Percentiles rank a stretch among this genome's conserved stretches.
Evolutionary conservation across 2,329 filamentous ascomycete genomes (phyloP).

Genomic region (Pseudogymnoascus sp.): DNA sequence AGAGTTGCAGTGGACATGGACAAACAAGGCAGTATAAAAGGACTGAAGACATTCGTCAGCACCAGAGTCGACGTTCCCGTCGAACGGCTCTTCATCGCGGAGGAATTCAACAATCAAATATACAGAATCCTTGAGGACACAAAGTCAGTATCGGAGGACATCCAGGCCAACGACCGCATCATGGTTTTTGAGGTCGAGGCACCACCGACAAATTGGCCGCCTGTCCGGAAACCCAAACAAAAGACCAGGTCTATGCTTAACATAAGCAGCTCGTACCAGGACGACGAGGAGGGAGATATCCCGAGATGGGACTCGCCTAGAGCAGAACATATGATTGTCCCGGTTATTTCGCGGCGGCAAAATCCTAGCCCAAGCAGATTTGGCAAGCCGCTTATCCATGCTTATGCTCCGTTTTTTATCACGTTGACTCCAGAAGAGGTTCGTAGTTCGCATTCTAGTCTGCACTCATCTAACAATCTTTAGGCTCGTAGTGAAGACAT

Average conservation of each 20-base stretch:
- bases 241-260: slow-evolving; percentile 41
- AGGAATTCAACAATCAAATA: slow-evolving; percentile 76
- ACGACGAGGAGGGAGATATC: slow-evolving; percentile 37
- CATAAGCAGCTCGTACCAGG: slow-evolving; percentile 35
- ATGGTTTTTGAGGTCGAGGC: slow-evolving; percentile 71
- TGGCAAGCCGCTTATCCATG: slow-evolving; percentile 28
- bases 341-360: slow-evolving; percentile 55
- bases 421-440: slow-evolving; percentile 67
- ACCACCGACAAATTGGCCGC: slow-evolving; percentile 68
- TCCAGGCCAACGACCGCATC: slow-evolving; percentile 53
- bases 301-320: slow-evolving; percentile 49
- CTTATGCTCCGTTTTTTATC: slow-evolving; percentile 55
- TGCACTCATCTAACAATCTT: slow-evolving; percentile 29
- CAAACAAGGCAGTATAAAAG: slow-evolving; percentile 61
- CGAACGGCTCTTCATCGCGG: slow-evolving; percentile 65
- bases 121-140: slow-evolving; percentile 77
- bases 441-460: slow-evolving; percentile 17
- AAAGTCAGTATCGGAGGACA: slow-evolving; percentile 61
- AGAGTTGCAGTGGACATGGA: slow-evolving; percentile 71
- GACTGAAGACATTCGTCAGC: slow-evolving; percentile 63
- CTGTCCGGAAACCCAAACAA: slow-evolving; percentile 37
- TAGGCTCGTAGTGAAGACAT: slow-evolving; percentile 51
- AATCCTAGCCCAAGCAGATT: slow-evolving; percentile 25
- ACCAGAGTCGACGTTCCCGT: slow-evolving; percentile 54
- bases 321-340: slow-evolving; percentile 60